Percentiles rank a stretch among this genome's conserved stretches.
Evolutionary conservation across 164 flowering plant genomes (phyloP).

Genomic region (Vitis labrusca): DNA sequence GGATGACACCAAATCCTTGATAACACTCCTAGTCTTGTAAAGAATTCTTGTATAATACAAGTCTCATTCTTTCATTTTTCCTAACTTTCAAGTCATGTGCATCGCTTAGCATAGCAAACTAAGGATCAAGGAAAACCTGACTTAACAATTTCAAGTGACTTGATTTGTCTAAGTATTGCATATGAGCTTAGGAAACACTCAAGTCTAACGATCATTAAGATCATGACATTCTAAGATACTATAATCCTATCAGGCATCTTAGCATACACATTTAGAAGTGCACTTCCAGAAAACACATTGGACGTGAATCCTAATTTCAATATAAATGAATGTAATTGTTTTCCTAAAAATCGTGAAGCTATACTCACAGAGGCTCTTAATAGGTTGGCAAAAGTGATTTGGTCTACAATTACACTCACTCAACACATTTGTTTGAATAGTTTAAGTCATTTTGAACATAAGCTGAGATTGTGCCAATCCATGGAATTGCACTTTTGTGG

Average conservation of each 20-base stretch:
- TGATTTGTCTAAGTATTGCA: no score
- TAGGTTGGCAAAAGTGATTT: slow-evolving; percentile 68
- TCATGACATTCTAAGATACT: slow-evolving; percentile 84
- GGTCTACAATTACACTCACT: slow-evolving; percentile 45
- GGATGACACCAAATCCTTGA: no score
- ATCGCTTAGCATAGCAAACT: no score
- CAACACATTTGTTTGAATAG: slow-evolving; percentile 59
- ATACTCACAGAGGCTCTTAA: slow-evolving; percentile 61
- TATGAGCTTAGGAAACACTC: no score
- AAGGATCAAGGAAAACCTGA: no score
- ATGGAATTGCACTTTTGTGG: slow-evolving; percentile 48
- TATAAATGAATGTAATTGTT: slow-evolving; percentile 59
- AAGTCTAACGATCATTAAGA: slow-evolving; percentile 35
- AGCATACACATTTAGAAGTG: slow-evolving; percentile 70
- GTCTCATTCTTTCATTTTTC: no score
- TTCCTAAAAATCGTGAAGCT: slow-evolving; percentile 59
- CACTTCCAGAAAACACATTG: slow-evolving; percentile 70
- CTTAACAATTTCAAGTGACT: no score
- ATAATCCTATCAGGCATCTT: slow-evolving; percentile 71
- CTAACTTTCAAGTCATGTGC: no score
- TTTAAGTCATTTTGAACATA: slow-evolving; percentile 54
- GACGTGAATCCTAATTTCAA: slow-evolving; percentile 53
- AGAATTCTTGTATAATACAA: no score
- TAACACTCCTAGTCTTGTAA: no score
- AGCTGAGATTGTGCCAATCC: slow-evolving; percentile 82